Evolutionary conservation across 1,139 yeast species (phyloP).

Genomic region (Meyerozyma carpophila): DNA sequence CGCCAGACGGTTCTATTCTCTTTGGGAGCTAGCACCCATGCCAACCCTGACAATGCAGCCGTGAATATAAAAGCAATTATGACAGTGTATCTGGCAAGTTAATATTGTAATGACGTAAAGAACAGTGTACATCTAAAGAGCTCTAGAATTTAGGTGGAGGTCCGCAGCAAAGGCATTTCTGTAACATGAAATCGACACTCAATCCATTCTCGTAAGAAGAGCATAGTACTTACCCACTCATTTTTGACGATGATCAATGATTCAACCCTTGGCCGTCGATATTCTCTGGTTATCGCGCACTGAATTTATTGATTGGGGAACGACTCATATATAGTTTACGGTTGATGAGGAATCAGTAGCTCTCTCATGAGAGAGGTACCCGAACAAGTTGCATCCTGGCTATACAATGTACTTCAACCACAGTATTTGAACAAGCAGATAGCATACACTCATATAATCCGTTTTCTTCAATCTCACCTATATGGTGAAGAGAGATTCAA

Average conservation of each 20-base stretch:
- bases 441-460: slow-evolving; percentile 58
- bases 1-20: slow-evolving; percentile 76
- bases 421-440: slow-evolving; percentile 49
- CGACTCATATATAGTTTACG: neutral
- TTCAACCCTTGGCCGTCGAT: neutral
- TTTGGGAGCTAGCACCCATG: slow-evolving; percentile 62
- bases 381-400: slow-evolving; percentile 36
- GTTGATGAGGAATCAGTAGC: neutral
- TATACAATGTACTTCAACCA: slow-evolving; percentile 39
- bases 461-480: slow-evolving; percentile 45
- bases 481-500: slow-evolving; percentile 33
- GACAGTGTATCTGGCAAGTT: slow-evolving; percentile 58
- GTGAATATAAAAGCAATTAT: slow-evolving; percentile 57
- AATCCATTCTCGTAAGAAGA: neutral
- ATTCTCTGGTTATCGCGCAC: neutral
- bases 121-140: no score
- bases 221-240: slow-evolving; percentile 22
- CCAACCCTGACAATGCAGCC: slow-evolving; percentile 54
- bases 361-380: slow-evolving; percentile 24
- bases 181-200: neutral
- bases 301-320: neutral
- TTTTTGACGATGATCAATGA: slow-evolving; percentile 2
- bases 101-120: slow-evolving; percentile 3
- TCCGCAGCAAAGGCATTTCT: neutral
- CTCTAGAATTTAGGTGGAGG: no score